Percentiles rank a stretch among this genome's conserved stretches.
These are phyloP conservation scores for Baorangia bicolor DNA, from an alignment of 768 basidiomycete genomes.

Conservation along the genomic window DNA sequence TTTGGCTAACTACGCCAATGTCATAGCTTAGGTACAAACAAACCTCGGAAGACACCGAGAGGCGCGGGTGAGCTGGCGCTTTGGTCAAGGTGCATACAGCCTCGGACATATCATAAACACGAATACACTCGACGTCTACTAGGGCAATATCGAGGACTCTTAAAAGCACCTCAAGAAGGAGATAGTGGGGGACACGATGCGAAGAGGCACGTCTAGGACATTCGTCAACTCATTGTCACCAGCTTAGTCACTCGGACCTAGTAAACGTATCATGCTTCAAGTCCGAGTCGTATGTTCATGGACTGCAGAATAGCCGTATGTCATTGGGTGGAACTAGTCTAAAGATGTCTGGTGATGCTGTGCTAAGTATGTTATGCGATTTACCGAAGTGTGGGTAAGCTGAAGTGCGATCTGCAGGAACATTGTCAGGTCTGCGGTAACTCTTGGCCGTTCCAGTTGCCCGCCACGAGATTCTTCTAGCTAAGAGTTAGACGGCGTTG, in stretches of 20 bases:
- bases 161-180: too few relatives aligned
- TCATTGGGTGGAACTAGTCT: not conserved
- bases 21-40: too few relatives aligned
- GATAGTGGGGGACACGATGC: too few relatives aligned
- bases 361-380: not conserved
- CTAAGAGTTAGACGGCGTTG: too few relatives aligned
- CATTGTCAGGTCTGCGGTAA: not conserved
- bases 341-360: not conserved
- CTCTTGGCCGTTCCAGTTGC: too few relatives aligned
- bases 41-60: too few relatives aligned
- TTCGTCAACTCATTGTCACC: not conserved
- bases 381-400: not conserved
- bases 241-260: not conserved
- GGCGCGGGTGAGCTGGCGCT: too few relatives aligned
- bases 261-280: not conserved
- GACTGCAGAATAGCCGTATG: not conserved
- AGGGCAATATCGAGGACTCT: too few relatives aligned
- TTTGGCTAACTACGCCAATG: too few relatives aligned
- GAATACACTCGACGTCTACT: too few relatives aligned
- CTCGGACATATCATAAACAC: too few relatives aligned
- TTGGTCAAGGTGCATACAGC: too few relatives aligned
- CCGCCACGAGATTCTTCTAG: not conserved
- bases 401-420: not conserved
- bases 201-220: not conserved
- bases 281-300: not conserved